These are phyloP conservation scores for Cryphonectria radicalis DNA, from an alignment of 2,329 filamentous ascomycete genomes.

Conservation along the genomic window DNA sequence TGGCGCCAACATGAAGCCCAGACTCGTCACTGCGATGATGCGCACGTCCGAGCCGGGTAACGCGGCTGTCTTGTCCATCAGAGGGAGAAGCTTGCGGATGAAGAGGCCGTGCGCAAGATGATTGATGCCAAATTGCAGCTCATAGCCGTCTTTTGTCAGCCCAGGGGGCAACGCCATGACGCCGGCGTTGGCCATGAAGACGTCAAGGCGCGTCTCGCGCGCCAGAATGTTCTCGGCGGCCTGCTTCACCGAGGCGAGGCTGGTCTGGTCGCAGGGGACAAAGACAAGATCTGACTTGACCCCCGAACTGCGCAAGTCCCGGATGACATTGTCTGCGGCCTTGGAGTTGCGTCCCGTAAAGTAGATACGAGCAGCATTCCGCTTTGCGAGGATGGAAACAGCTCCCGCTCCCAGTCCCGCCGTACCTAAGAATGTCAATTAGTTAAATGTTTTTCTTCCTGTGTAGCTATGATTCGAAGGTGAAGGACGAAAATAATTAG, in stretches of 20 bases:
- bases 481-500: neutral
- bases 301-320: slow-evolving; percentile 40
- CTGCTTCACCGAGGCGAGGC: slow-evolving; percentile 39
- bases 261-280: slow-evolving; percentile 39
- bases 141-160: slow-evolving; percentile 49
- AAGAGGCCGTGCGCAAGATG: slow-evolving; percentile 52
- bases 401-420: slow-evolving; percentile 8
- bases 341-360: slow-evolving; percentile 47
- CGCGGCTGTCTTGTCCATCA: slow-evolving; percentile 32
- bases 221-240: slow-evolving; percentile 2
- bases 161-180: slow-evolving; percentile 44
- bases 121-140: slow-evolving; percentile 53
- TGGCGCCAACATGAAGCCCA: too few species aligned
- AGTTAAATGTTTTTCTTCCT: neutral
- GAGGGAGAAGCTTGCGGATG: slow-evolving; percentile 40
- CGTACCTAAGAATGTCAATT: slow-evolving; percentile 1
- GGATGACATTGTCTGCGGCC: slow-evolving; percentile 39
- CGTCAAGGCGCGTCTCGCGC: slow-evolving; percentile 42
- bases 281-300: slow-evolving; percentile 31
- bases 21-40: slow-evolving; percentile 30
- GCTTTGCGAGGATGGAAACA: slow-evolving; percentile 1
- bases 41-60: slow-evolving; percentile 32
- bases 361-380: slow-evolving; percentile 16
- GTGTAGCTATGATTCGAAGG: too few species aligned
- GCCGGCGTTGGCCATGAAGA: slow-evolving; percentile 52